Percentiles rank a stretch among this genome's conserved stretches.
Conservation (phyloP, 495 filamentous ascomycete species). For the Hapsidospora chrysogenum region DNA sequence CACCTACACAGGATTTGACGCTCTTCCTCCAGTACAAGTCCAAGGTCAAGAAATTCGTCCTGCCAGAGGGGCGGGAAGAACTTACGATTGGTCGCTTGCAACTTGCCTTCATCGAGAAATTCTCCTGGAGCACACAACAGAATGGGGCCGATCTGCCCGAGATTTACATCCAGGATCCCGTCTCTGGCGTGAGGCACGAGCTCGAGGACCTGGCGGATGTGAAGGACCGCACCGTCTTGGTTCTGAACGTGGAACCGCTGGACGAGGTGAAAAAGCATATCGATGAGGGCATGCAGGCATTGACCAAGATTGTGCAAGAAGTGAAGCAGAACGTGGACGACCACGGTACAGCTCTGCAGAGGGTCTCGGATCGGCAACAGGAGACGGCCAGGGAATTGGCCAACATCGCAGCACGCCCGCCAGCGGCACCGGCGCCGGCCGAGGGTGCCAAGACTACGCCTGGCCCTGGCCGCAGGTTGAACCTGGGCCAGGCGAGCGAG, state of each 20-base stretch:
- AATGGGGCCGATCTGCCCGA: slow-evolving; percentile 89
- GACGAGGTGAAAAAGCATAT: slow-evolving; percentile 96
- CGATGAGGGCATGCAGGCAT: slow-evolving; percentile 73
- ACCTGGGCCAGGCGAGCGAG: slow-evolving; percentile 44
- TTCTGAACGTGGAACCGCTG: slow-evolving; percentile 82
- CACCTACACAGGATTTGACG: slow-evolving; percentile 67
- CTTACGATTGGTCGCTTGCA: slow-evolving; percentile 77
- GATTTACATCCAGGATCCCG: slow-evolving; percentile 91
- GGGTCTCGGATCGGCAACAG: slow-evolving; percentile 83
- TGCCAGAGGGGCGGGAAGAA: slow-evolving; percentile 66
- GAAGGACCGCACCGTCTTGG: slow-evolving; percentile 85
- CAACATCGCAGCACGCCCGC: slow-evolving; percentile 50
- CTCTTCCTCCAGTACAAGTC: slow-evolving; percentile 95
- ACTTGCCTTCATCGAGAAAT: slow-evolving; percentile 97
- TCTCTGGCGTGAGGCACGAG: slow-evolving; percentile 89
- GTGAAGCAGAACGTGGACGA: slow-evolving; percentile 64
- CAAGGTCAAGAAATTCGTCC: slow-evolving; percentile 89
- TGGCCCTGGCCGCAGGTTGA: slow-evolving; percentile 15
- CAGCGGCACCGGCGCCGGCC: slow-evolving; percentile 6
- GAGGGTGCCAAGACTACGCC: neutral
- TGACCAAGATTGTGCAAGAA: slow-evolving; percentile 65
- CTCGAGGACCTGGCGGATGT: slow-evolving; percentile 90
- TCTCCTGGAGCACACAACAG: slow-evolving; percentile 92
- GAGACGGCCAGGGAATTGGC: slow-evolving; percentile 85
- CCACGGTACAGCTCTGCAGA: slow-evolving; percentile 61